Base-by-base conservation (phyloP, 495 filamentous ascomycete genomes). In the Penicillium chermesinum region DNA sequence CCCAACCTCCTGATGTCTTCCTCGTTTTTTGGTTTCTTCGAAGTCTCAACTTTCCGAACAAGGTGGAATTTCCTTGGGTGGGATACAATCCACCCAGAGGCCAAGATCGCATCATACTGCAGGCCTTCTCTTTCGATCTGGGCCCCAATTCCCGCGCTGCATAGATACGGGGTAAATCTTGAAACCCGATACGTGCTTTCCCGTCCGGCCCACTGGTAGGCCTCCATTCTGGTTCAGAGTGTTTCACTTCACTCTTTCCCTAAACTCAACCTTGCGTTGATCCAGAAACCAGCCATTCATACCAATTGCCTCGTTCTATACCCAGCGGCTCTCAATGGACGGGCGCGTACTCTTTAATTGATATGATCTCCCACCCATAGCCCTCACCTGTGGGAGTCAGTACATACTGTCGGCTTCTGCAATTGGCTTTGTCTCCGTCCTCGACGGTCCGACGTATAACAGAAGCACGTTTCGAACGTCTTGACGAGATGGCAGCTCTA, bases 231-330 rank as follows among this genome's bases (percentile, higher is more conserved):
- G 17, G 14, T 12, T 40, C 7, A 14, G 19, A 21, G 14, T 41
- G 19, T 25, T 21, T 41, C 38, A 41, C n/a, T 7, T 22, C 25
- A 14, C 13, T 30, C 18, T 1, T 34, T 20, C 32, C 17, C n/a
- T n/a, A n/a, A n/a, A n/a, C 16, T 33, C 10, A 13, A 16, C 30
- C 32, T 33, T 44, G 22, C 42, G 25, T 43, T 44, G 27, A 19
- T 17, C 38, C 21, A 38, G 13, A 38, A 17, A 17, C 44, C 44
- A 46, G 43, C 44, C 34, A 19, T 25, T 38, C 32, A 27, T n/a
- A n/a, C n/a, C n/a, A 45, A 9, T 35, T 33, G 25, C 41, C 42
- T 46, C 22, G 46, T 52, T 57, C 48, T 47, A 57, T 53, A 53
- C 21, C 15, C 38, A 21, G 41, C 49, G 5, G 35, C 16, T 20